Percentiles rank a stretch among this genome's conserved stretches.
These are phyloP conservation scores for Dioszegia crocea DNA, from an alignment of 768 basidiomycete genomes.

Conservation along the genomic window DNA sequence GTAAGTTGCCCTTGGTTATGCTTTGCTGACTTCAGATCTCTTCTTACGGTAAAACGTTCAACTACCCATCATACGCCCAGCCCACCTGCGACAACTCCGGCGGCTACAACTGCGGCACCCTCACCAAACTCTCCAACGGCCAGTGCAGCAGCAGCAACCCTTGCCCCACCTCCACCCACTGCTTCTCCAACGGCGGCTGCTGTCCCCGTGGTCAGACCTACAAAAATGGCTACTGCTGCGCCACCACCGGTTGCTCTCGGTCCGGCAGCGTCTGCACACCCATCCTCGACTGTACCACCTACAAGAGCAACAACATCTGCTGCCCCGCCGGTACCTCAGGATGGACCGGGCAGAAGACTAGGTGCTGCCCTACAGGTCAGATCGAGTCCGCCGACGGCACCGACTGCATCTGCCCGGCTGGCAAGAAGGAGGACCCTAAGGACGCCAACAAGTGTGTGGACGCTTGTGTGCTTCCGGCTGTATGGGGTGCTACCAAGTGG, in stretches of 20 bases:
- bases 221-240: conserved; percentile 34
- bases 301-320: conserved; percentile 24
- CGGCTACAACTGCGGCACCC: conserved; percentile 38
- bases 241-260: conserved; percentile 21
- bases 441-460: conserved; percentile 16
- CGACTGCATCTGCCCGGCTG: conserved; percentile 23
- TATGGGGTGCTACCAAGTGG: conserved; percentile 9
- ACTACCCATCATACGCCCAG: conserved; percentile 38
- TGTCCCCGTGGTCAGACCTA: conserved; percentile 41
- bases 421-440: conserved; percentile 10
- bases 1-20: conserved; percentile 15
- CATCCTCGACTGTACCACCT: conserved; percentile 15
- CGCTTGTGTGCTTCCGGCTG: conserved; percentile 9
- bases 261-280: conserved; percentile 24
- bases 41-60: conserved; percentile 9
- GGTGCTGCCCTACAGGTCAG: conserved; percentile 39
- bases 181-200: conserved; percentile 34
- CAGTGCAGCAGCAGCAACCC: conserved; percentile 23
- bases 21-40: conserved; percentile 18
- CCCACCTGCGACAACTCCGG: conserved; percentile 43
- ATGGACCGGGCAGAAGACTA: conserved; percentile 23
- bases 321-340: conserved; percentile 20
- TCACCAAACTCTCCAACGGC: conserved; percentile 18
- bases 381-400: conserved; percentile 18
- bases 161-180: conserved; percentile 15